These are phyloP conservation scores for Hypoxylon lienhwacheense DNA, from an alignment of 495 filamentous ascomycete genomes.

Conservation along the genomic window DNA sequence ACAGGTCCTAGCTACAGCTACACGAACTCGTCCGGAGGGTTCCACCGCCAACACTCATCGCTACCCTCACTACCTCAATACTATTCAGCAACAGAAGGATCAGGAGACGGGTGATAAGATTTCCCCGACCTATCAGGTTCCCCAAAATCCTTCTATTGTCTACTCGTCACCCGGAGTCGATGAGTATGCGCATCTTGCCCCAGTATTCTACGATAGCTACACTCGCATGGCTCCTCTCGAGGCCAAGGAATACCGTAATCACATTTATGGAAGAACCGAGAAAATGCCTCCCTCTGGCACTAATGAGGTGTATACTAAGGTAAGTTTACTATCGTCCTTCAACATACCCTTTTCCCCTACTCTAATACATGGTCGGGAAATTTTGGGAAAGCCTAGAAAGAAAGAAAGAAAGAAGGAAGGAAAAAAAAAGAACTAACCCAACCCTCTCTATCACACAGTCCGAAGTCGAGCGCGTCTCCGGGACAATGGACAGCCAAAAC, in stretches of 20 bases:
- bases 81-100: slow-evolving; percentile 15
- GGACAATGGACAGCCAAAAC: not conserved
- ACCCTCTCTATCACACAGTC: not conserved
- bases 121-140: slow-evolving; percentile 33
- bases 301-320: slow-evolving; percentile 7
- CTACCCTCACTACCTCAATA: not conserved
- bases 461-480: not conserved
- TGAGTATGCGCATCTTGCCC: not conserved
- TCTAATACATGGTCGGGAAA: too few relatives aligned
- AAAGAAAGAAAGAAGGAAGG: too few relatives aligned
- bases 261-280: slow-evolving; percentile 4
- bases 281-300: not conserved
- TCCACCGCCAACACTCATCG: not conserved
- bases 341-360: not conserved
- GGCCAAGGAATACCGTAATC: slow-evolving; percentile 8
- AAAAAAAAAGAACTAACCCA: too few relatives aligned
- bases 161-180: slow-evolving; percentile 30
- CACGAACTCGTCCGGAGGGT: slow-evolving; percentile 12
- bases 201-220: slow-evolving; percentile 17
- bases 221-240: slow-evolving; percentile 31
- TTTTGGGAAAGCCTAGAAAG: too few relatives aligned
- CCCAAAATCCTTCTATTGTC: slow-evolving; percentile 25
- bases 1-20: slow-evolving; percentile 1
- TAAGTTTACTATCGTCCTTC: slow-evolving; percentile 7
- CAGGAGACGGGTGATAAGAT: slow-evolving; percentile 21